A percentile compares a stretch with the other conserved stretches of the same genome.
Evolutionary conservation across 345 rosid species (phyloP).

Genomic region (Melastoma malabathricum): DNA sequence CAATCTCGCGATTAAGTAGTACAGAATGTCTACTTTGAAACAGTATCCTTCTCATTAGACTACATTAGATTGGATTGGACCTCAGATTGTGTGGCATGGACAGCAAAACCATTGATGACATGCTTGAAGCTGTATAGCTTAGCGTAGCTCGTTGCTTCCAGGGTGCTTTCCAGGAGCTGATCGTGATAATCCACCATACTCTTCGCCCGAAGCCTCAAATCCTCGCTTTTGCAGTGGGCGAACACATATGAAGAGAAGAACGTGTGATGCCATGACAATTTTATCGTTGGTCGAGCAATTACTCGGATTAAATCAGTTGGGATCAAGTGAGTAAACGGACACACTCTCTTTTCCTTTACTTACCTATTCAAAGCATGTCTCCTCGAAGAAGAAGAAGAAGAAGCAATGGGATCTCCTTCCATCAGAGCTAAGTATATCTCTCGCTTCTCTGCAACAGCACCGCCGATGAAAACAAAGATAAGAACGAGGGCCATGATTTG

Average conservation of each 20-base stretch:
- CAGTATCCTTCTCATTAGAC: background rate
- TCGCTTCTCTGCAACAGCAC: constrained; percentile 25
- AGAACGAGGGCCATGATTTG: constrained; percentile 9
- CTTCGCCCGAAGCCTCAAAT: constrained; percentile 27
- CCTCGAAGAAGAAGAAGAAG: constrained; percentile 10
- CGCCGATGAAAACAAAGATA: constrained; percentile 9
- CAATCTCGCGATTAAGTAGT: background rate
- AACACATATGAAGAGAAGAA: constrained; percentile 1
- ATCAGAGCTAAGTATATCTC: constrained; percentile 42
- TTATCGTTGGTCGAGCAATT: background rate
- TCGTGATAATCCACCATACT: constrained; percentile 46
- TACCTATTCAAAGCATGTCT: constrained; percentile 25
- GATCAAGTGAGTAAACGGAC: no score
- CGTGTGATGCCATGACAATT: background rate
- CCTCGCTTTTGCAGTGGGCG: constrained; percentile 16
- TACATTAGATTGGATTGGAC: constrained; percentile 12
- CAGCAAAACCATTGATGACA: constrained; percentile 62
- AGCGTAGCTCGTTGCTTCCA: constrained; percentile 50
- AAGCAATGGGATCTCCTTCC: constrained; percentile 53
- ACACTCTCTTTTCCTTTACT: background rate
- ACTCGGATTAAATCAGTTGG: background rate
- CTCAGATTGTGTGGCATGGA: constrained; percentile 60
- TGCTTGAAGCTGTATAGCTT: constrained; percentile 80
- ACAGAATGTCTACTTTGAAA: background rate
- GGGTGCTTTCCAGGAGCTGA: constrained; percentile 35